Conservation (phyloP, 164 flowering plant genomes). For the Vitis amurensis region DNA sequence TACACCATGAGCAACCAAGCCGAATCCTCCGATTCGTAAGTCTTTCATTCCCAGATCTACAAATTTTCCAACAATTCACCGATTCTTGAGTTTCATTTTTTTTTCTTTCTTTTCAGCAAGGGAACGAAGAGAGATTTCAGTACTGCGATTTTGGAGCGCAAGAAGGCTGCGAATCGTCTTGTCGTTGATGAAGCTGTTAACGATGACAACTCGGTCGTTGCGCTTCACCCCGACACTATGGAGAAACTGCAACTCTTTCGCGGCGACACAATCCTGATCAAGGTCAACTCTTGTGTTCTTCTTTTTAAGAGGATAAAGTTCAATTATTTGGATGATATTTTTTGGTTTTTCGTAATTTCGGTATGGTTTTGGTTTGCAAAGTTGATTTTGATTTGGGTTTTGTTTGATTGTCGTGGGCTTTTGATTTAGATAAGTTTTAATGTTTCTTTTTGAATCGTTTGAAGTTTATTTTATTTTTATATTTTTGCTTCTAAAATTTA, state of each 20-base stretch:
- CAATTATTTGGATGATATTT: no score
- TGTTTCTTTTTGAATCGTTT: no score
- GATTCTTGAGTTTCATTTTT: not conserved
- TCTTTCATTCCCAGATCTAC: slow-evolving; percentile 14
- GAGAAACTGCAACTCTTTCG: slow-evolving; percentile 87
- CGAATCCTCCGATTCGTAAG: slow-evolving; percentile 71
- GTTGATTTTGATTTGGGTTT: no score
- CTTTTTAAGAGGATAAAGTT: not conserved
- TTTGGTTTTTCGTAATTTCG: no score
- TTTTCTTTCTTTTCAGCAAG: slow-evolving; percentile 34
- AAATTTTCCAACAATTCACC: not conserved
- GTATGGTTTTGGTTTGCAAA: no score
- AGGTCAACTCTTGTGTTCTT: slow-evolving; percentile 37
- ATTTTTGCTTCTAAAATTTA: not conserved
- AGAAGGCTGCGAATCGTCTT: slow-evolving; percentile 79
- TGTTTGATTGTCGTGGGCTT: no score
- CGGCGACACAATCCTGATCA: slow-evolving; percentile 73
- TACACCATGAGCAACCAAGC: slow-evolving; percentile 47
- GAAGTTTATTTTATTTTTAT: not conserved
- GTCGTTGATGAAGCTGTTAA: slow-evolving; percentile 77
- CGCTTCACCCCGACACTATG: slow-evolving; percentile 75
- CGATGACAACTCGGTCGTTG: slow-evolving; percentile 85
- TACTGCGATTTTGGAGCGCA: slow-evolving; percentile 80
- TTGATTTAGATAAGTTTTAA: no score
- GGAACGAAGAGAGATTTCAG: slow-evolving; percentile 78